Conservation (phyloP, 2,329 filamentous ascomycete genomes). For the Colletotrichum lindemuthianum region DNA sequence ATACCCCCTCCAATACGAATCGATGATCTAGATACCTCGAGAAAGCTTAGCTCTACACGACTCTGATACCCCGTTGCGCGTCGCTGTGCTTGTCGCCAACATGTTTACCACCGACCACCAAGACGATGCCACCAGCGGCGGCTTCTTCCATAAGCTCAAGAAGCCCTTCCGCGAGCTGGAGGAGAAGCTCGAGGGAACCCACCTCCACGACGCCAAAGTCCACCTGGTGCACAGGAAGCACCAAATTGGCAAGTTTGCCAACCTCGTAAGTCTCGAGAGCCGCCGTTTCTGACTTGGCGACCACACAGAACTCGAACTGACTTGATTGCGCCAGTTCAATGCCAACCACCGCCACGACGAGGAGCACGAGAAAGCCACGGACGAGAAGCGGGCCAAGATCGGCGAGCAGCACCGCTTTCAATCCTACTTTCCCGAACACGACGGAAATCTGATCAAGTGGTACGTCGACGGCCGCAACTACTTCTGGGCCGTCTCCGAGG, state of each 20-base stretch:
- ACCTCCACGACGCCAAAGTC: slow-evolving; percentile 67
- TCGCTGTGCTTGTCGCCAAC: slow-evolving; percentile 5
- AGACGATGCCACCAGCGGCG: slow-evolving; percentile 42
- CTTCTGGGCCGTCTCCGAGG: slow-evolving; percentile 91
- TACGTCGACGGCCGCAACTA: slow-evolving; percentile 97
- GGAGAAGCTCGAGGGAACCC: slow-evolving; percentile 64
- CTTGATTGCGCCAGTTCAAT: slow-evolving; percentile 69
- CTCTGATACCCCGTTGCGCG: slow-evolving; percentile 1
- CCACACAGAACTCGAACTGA: neutral
- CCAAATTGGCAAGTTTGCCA: slow-evolving; percentile 71
- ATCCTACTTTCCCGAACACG: slow-evolving; percentile 89
- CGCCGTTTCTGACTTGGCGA: too few relatives aligned
- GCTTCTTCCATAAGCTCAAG: slow-evolving; percentile 60
- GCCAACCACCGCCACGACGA: slow-evolving; percentile 93
- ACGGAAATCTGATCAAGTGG: slow-evolving; percentile 93
- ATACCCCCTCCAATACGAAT: slow-evolving; percentile 22
- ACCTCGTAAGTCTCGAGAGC: slow-evolving; percentile 57
- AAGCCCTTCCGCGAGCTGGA: slow-evolving; percentile 56
- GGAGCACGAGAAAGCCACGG: slow-evolving; percentile 85
- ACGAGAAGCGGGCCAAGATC: slow-evolving; percentile 80
- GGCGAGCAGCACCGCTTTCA: slow-evolving; percentile 81
- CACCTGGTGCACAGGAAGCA: slow-evolving; percentile 71
- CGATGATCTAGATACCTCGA: slow-evolving; percentile 13
- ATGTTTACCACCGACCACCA: slow-evolving; percentile 33
- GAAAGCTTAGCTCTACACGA: neutral